Evolutionary conservation across 2,329 filamentous ascomycete genomes (phyloP), one percentile per base, ranked within the genome.

Genomic region (Zymoseptoria pseudotritici): DNA sequence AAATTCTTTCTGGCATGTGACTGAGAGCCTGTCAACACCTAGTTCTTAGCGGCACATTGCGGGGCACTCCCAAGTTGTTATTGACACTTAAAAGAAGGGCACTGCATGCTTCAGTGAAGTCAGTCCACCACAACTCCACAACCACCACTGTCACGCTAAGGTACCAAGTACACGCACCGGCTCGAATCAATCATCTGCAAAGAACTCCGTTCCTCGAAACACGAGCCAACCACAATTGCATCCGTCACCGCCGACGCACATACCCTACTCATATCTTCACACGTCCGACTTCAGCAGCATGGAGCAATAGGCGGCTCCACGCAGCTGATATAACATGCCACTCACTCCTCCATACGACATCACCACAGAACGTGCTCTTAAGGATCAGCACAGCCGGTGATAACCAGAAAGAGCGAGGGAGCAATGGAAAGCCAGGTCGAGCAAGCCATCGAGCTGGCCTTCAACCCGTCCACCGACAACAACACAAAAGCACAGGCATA

Each of bases 391-490:
- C 17, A 46, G 36, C 17, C 36, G 36, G 36, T 46, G 36, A n/a
- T n/a, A 46, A 17, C 13, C 36, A 17, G 13, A 46, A 46, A 46
- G 36, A 46, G 36, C 36, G 36, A 46, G 36, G 13, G 22, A 58
- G 22, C 26, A 54, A 72, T 73, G 71, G 69, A 72, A 57, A 56
- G 67, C 22, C 71, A 97, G 90, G 87, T 97, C 76, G 89, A 94
- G 79, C 93, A 90, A 79, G 94, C 94, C 76, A 94, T 97, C 79
- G 86, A 94, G 76, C 95, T 97, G 78, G 90, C 91, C 76, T 94
- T 87, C 80, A 87, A 93, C 76, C 90, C 90, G 61, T 78, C 83
- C 70, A 88, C 91, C 69, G 86, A 92, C 75, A 86, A 84, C 70
- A 77, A 80, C 66, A 82, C 95, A 71, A 91, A 93, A 77, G 77